Evolutionary conservation across 148 eudicot genomes (phyloP), one percentile per base, ranked within the genome.

Genomic region (Nyssa sinensis): DNA sequence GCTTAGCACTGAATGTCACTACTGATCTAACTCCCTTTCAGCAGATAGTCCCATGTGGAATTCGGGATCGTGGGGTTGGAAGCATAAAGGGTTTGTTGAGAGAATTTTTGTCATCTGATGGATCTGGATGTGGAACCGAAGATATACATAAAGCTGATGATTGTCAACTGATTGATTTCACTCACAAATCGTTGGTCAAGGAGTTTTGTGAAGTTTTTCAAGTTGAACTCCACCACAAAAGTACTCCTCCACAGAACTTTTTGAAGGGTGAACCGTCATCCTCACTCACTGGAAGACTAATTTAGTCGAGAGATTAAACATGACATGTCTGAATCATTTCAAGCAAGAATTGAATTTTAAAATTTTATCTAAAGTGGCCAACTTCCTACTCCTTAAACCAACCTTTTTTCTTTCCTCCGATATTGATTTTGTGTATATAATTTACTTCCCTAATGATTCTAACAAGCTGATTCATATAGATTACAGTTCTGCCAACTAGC

Each of bases 1-100:
- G 97, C 33, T 80, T 96, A 78, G 96, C 99, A 34, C 76, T 96
- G 75, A 96, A 96, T 82, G 94, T 96, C 71, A 88, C 92, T 62
- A 75, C 86, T 13, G 97, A 96, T 81, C 76, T 96, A 49, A 69
- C 83, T 64, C 97, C 97, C 35, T 96, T 91, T 70, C 72, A 87
- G 32, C 78, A 71, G 32, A 95, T 95, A 73, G 86, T 95, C 77
- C 99, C 97, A 30, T 93, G 99, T 81, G 99, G 99, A 32, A 89
- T 96, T 72, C 77, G 78, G 7, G 88, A 85, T 75, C 88, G 92
- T 28, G 66, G 84, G 71, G 99, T 96, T 73, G 98, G 97, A 78
- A 96, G 93, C 86, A 82, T 96, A 49, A 86, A 89, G 72, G 86
- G 77, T 24, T 62, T 93, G 34, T 82, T 93, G 30, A 39, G 61